Base-by-base conservation (phyloP, 768 basidiomycete species). In the Lactarius akahatsu region DNA sequence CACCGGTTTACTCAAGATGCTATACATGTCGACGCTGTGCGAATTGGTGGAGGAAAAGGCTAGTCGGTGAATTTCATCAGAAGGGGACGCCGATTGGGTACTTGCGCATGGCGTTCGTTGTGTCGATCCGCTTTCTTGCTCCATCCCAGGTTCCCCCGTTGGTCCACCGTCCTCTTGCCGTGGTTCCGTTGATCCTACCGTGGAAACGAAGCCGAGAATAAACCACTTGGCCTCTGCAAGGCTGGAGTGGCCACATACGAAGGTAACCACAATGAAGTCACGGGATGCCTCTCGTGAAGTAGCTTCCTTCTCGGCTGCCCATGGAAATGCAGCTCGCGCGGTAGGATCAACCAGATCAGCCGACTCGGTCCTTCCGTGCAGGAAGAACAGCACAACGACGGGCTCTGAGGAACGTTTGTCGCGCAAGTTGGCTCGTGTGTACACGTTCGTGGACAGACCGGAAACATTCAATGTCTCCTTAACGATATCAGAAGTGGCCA, bases 121-220 rank as follows among this genome's bases (percentile, higher is more conserved):
- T 77, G 71, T 55, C 73, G 73, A 59, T 74, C 75, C 57, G 67
- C 72, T 65, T 72, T 71, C 18, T 18, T 18, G 45, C 71, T 71
- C 81, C 80, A 81, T 1, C 73, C 76, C 23, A 70, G 66, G 69
- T 85, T 85, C 20, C 77, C 73, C 20, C 69, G 73, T 30, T 63
- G 52, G 34, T 80, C 76, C 3, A 81, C 76, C 16, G 75, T 57
- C 20, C 84, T 70, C 16, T 73, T 71, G 0, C 84, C 85, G 61
- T 86, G 85, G 72, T 86, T 85, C 20, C 83, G 72, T 63, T 85
- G 83, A 60, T 86, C 83, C 83, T 83, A 61, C 43, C 28, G 50
- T 52, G 13, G 23, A 26, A 32, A 45, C 4, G 10, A 23, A n/a
- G 57, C 40, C 43, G 36, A 38, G 18, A 11, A 52, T 18, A 28